Evolutionary conservation across 106 monocot species (phyloP), one percentile per base, ranked within the genome.

Genomic region (Platanthera guangdongensis): DNA sequence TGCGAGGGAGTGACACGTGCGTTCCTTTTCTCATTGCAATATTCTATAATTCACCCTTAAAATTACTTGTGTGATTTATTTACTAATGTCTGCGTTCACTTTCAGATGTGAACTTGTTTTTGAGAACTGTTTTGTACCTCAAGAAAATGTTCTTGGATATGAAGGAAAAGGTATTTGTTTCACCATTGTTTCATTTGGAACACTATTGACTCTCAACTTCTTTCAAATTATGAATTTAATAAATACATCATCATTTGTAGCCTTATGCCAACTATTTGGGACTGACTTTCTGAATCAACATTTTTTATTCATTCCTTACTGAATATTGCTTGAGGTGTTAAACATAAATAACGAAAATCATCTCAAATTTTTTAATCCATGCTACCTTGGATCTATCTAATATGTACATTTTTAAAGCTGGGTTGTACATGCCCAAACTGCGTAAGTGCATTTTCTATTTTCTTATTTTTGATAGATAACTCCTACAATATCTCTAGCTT

Each of bases 1-100:
- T 96, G 96, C 85, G 96, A 51, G 96, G 96, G 82, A 96, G 96
- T 84, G 96, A 96, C 73, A 96, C 96, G 96, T 96, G 84, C 57
- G 86, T 68, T 77, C 50, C 2, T 19, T 82, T 79, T 18, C 60
- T 67, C 47, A 67, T 79, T 13, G 10, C 71, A 15, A 21, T 68
- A 10, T 67, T 49, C 53, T 65, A 30, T 60, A 49, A 53, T 0
- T 39, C 16, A 62, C 60, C 9, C 57, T 14, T 55, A 47, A 51
- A 77, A 54, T 64, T 10, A 25, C n/a, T 14, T 14, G 32, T 81
- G 8, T 9, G 69, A 39, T 30, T 63, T 15, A 7, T 9, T 72
- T 57, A 32, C 46, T 25, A 57, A 80, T 63, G 4, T 5, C 47
- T 14, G 53, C 71, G 18, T 75, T 71, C 28, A 0, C 49, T 67